Percentiles rank a stretch among this genome's conserved stretches.
Evolutionary conservation across 805 yeast genomes (phyloP).

Genomic region (Kodamaea laetipori): DNA sequence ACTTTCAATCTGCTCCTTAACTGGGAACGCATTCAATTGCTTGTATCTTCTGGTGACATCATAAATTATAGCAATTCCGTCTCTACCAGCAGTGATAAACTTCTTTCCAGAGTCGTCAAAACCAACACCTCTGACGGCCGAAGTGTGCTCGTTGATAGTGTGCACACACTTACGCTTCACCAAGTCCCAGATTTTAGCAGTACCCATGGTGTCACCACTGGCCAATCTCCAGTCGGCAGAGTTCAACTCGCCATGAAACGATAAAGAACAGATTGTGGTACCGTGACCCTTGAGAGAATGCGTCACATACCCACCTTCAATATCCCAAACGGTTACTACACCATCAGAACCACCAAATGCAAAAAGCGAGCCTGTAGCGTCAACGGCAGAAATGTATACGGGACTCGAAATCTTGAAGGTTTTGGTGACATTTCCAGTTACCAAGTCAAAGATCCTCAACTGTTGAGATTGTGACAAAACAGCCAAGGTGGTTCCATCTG

Average conservation of each 20-base stretch:
- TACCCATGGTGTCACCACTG: slow-evolving; percentile 64
- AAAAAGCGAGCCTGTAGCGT: slow-evolving; percentile 77
- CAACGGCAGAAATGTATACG: slow-evolving; percentile 74
- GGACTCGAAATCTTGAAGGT: slow-evolving; percentile 72
- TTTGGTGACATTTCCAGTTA: slow-evolving; percentile 43
- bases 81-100: slow-evolving; percentile 87
- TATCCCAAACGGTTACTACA: slow-evolving; percentile 85
- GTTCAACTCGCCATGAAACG: slow-evolving; percentile 72
- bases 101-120: slow-evolving; percentile 54
- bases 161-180: slow-evolving; percentile 71
- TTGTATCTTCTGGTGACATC: slow-evolving; percentile 50
- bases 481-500: slow-evolving; percentile 71
- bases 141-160: slow-evolving; percentile 70
- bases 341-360: slow-evolving; percentile 98
- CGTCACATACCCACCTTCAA: slow-evolving; percentile 83
- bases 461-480: slow-evolving; percentile 83
- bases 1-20: slow-evolving; percentile 70
- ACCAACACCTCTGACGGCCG: slow-evolving; percentile 84
- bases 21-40: slow-evolving; percentile 67
- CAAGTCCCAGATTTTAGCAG: slow-evolving; percentile 60
- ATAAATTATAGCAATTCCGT: slow-evolving; percentile 68
- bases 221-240: slow-evolving; percentile 73
- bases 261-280: slow-evolving; percentile 74
- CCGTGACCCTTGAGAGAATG: slow-evolving; percentile 95
- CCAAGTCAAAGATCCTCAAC: slow-evolving; percentile 63